These are phyloP conservation scores for Penstemon davidsonii DNA, from an alignment of 257 asterid species.

Conservation along the genomic window DNA sequence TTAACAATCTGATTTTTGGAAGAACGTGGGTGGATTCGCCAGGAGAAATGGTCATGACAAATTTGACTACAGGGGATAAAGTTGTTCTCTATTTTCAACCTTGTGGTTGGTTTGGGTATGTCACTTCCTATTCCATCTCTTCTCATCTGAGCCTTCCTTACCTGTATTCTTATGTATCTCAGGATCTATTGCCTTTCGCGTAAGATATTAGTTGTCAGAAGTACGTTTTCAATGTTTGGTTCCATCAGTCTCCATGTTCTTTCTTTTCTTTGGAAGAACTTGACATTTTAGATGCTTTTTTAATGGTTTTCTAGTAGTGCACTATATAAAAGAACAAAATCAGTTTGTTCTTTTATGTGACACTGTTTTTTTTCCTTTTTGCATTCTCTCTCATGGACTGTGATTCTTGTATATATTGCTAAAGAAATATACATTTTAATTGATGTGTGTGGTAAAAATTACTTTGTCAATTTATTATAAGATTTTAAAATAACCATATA, in stretches of 20 bases:
- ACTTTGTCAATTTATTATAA: background rate
- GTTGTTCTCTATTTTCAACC: slow-evolving; percentile 95
- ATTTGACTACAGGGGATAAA: slow-evolving; percentile 95
- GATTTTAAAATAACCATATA: background rate
- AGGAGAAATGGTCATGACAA: slow-evolving; percentile 92
- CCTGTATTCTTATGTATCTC: background rate
- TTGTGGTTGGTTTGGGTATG: slow-evolving; percentile 99
- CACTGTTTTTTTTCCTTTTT: background rate
- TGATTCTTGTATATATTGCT: slow-evolving; percentile 10
- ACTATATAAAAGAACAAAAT: slow-evolving; percentile 4
- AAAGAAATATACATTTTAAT: background rate
- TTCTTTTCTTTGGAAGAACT: slow-evolving; percentile 7
- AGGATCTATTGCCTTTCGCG: slow-evolving; percentile 2
- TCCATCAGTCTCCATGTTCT: background rate
- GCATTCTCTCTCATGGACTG: background rate
- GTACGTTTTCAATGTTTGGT: background rate
- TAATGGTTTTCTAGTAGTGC: background rate
- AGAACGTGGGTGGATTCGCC: slow-evolving; percentile 99
- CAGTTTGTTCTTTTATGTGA: slow-evolving; percentile 5
- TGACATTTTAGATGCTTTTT: slow-evolving; percentile 11
- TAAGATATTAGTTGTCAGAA: slow-evolving; percentile 7
- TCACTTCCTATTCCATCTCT: slow-evolving; percentile 1
- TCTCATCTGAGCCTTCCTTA: background rate
- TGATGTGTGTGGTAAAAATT: slow-evolving; percentile 13
- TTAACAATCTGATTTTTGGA: slow-evolving; percentile 90